Evolutionary conservation across 2,329 filamentous ascomycete genomes (phyloP), one percentile per base, ranked within the genome.

Genomic region (Fusarium liriodendri): DNA sequence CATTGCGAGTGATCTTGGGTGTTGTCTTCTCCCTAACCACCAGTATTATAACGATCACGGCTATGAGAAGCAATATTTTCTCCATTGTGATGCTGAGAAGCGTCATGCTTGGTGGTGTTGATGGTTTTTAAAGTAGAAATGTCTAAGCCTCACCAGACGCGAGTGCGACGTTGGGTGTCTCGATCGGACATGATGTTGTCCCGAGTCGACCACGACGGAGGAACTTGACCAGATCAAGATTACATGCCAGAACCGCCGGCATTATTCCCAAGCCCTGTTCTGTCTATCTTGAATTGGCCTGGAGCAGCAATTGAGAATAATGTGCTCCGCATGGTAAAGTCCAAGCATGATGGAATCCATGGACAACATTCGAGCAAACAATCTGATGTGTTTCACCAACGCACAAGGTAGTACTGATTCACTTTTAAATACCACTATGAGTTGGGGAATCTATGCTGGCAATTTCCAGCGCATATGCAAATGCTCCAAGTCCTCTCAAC

Each of bases 1-100:
- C 76, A 70, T 77, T 66, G 33, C 71, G 71, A 13, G 71, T 76
- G 37, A 76, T 78, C 45, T 54, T 70, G 5, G 57, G 55, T 9
- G 37, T 25, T 10, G 7, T 70, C 35, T 52, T 67, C 16, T 68
- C 58, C 25, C 64, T 42, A 9, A 74, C 29, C 8, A 64, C 62
- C 1, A 76, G 32, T 0, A 67, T 8, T 10, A 66, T 6, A 2
- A 27, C 29, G 0, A 32, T 9, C 1, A 35, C 45, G 0, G 9
- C 22, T 18, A 38, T 25, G 2, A 70, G 2, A 9, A 77, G 16
- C 9, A 70, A 1, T 11, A 22, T 50, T n/a, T 57, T 47, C 4
- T 55, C 67, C 14, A 11, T 4, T 16, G 35, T 54, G 35, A 74
- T 59, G 27, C 38, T 70, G 29, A 77, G 63, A 40, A 77, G 66